These are phyloP conservation scores for Coemansia sp. DNA, from an alignment of 192 early-diverging fungal genomes.

Conservation along the genomic window DNA sequence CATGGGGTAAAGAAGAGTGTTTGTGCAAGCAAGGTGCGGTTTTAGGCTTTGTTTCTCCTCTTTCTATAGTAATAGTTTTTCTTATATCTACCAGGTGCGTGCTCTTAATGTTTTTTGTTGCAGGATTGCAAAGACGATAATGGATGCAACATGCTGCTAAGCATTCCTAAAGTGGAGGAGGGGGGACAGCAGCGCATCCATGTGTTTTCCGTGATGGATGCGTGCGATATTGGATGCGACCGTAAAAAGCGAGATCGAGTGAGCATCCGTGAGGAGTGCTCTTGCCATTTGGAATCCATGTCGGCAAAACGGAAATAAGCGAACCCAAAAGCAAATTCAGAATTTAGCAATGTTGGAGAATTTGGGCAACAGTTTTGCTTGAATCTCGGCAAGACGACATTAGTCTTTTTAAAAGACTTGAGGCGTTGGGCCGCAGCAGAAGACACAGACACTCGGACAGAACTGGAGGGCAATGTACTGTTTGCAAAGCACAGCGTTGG, in stretches of 20 bases:
- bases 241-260: not conserved
- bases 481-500: no score
- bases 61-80: conserved; percentile 18
- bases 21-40: not conserved
- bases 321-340: no score
- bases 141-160: conserved; percentile 7
- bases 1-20: not conserved
- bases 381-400: no score
- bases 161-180: not conserved
- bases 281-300: no score
- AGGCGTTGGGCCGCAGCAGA: no score
- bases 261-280: not conserved
- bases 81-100: conserved; percentile 22
- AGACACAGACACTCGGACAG: no score
- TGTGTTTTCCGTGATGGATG: not conserved
- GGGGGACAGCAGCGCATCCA: not conserved
- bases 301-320: no score
- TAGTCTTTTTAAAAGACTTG: no score
- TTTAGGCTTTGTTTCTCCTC: not conserved
- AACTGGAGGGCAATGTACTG: no score
- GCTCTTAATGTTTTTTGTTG: not conserved
- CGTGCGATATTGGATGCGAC: not conserved
- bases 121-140: conserved; percentile 4
- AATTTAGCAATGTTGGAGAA: no score
- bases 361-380: no score